A percentile compares a stretch with the other conserved stretches of the same genome.
phyloP scores from a whole-genome alignment of 192 early-diverging fungal species.

The Coemansia umbellata region DNA sequence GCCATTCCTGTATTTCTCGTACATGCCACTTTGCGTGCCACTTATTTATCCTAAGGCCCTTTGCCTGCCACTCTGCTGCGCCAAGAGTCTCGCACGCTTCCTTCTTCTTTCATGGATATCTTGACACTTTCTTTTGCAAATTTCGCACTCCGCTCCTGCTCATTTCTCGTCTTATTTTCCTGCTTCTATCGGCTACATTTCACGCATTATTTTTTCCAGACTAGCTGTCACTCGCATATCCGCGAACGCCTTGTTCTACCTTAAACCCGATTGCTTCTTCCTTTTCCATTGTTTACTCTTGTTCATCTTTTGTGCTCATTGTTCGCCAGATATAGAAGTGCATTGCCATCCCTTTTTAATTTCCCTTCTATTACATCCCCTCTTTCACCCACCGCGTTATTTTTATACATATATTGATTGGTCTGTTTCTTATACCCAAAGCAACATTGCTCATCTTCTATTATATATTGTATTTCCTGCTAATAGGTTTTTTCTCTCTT shows the following conservation, averaged over 20 bases:
- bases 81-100: constrained; percentile 6
- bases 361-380: neutral
- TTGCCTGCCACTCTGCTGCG: constrained; percentile 1
- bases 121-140: neutral
- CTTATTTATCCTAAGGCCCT: neutral
- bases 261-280: constrained; percentile 1
- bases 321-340: too few relatives aligned
- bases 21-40: neutral
- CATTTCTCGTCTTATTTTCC: too few relatives aligned
- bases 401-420: neutral
- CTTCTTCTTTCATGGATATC: constrained; percentile 7
- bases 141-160: constrained; percentile 4
- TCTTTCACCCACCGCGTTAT: neutral
- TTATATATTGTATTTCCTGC: neutral
- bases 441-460: neutral
- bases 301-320: too few relatives aligned
- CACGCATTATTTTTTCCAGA: constrained; percentile 6
- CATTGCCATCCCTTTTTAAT: too few relatives aligned
- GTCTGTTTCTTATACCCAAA: too few relatives aligned
- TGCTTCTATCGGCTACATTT: neutral
- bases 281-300: constrained; percentile 2
- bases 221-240: neutral
- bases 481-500: neutral
- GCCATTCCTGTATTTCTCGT: neutral
- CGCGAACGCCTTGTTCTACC: neutral